Evolutionary conservation across 139 green algal genomes (phyloP).

Genomic region (Cymbomonas tetramitiformis): DNA sequence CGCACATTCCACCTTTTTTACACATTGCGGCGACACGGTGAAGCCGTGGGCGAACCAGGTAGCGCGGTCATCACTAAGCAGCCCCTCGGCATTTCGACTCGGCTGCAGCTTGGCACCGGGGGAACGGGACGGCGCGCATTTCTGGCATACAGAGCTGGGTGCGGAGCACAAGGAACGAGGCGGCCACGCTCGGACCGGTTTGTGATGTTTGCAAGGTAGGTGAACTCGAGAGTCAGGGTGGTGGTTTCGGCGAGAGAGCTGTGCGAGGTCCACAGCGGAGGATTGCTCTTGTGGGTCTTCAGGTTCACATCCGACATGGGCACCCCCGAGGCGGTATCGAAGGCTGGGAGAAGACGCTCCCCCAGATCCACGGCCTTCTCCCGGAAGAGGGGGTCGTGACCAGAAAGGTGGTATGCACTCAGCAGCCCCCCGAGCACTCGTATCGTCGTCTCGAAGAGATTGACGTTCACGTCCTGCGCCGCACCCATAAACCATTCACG

Average conservation of each 20-base stretch:
- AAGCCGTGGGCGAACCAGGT: too few relatives aligned
- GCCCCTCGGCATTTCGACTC: too few relatives aligned
- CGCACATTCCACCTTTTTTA: too few relatives aligned
- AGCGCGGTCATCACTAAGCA: too few relatives aligned
- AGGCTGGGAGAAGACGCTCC: conserved; percentile 45
- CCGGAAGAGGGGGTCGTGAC: conserved; percentile 25
- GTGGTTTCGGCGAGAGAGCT: background rate
- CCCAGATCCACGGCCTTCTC: conserved; percentile 36
- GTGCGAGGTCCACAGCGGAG: conserved; percentile 25
- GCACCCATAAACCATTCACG: too few relatives aligned
- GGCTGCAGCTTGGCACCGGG: too few relatives aligned
- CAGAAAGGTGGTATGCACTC: conserved; percentile 40
- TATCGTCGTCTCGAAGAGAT: conserved; percentile 46
- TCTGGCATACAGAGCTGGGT: too few relatives aligned
- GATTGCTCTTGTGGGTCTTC: conserved; percentile 18
- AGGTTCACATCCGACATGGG: conserved; percentile 42
- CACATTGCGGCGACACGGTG: too few relatives aligned
- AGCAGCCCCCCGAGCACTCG: conserved; percentile 44
- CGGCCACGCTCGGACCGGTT: too few relatives aligned
- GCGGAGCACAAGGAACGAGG: too few relatives aligned
- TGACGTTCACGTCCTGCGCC: background rate
- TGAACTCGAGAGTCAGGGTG: conserved; percentile 3
- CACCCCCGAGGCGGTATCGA: conserved; percentile 53
- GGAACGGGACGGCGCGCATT: too few relatives aligned
- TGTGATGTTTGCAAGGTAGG: too few relatives aligned